A percentile compares a stretch with the other conserved stretches of the same genome.
Evolutionary conservation across 345 rosid genomes (phyloP).

Genomic region (Salix arbutifolia): DNA sequence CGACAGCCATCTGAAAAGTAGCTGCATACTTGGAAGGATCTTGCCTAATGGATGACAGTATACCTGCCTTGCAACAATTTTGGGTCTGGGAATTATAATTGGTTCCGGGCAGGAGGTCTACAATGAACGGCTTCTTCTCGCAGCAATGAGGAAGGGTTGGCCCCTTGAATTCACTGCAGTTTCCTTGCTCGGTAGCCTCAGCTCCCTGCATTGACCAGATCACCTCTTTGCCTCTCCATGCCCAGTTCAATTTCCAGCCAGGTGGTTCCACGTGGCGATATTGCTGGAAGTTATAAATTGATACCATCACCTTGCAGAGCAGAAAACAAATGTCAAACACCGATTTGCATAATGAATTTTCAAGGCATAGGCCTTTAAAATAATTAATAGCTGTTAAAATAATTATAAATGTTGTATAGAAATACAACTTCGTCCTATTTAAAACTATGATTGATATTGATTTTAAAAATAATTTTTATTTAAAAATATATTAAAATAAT

Average conservation of each 20-base stretch:
- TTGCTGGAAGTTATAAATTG: conserved; percentile 55
- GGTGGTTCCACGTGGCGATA: conserved; percentile 74
- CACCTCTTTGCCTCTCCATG: conserved; percentile 54
- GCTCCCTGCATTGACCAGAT: conserved; percentile 79
- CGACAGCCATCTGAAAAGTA: conserved; percentile 43
- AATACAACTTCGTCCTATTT: too few relatives aligned
- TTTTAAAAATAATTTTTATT: too few relatives aligned
- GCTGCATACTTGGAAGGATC: conserved; percentile 44
- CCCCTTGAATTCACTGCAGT: conserved; percentile 52
- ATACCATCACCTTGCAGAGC: conserved; percentile 45
- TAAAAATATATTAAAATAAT: too few relatives aligned
- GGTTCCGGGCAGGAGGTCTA: conserved; percentile 74
- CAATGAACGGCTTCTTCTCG: conserved; percentile 48
- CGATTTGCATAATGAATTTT: neutral
- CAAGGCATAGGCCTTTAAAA: neutral
- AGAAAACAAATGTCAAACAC: neutral
- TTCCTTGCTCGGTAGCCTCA: conserved; percentile 80
- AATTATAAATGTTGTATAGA: neutral
- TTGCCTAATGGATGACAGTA: conserved; percentile 55
- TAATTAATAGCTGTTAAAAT: neutral
- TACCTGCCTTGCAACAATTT: conserved; percentile 81
- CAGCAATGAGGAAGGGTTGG: conserved; percentile 65
- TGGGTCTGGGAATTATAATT: conserved; percentile 44
- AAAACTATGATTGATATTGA: too few relatives aligned
- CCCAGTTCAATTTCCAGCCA: conserved; percentile 80